These are phyloP conservation scores for Aureobasidium zeae DNA, from an alignment of 2,329 filamentous ascomycete species.

Conservation along the genomic window DNA sequence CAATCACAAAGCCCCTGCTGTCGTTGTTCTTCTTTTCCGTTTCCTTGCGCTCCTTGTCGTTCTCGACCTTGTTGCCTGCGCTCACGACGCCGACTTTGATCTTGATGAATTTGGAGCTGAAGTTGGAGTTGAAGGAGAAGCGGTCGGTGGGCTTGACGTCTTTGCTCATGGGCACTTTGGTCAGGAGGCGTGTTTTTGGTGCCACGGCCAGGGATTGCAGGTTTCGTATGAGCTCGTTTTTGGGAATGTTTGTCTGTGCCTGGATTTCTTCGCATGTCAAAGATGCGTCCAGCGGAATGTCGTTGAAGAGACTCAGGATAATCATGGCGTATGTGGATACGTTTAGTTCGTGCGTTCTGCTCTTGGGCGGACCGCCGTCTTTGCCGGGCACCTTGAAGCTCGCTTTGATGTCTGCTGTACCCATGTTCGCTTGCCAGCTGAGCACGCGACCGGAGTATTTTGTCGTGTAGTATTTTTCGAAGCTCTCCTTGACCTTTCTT, in stretches of 20 bases:
- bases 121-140: slow-evolving; percentile 75
- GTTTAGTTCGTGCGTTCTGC: slow-evolving; percentile 77
- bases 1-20: slow-evolving; percentile 59
- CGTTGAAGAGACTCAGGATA: slow-evolving; percentile 81
- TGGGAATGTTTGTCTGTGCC: slow-evolving; percentile 67
- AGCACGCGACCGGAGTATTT: slow-evolving; percentile 82
- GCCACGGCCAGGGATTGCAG: slow-evolving; percentile 74
- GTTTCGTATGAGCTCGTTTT: slow-evolving; percentile 63
- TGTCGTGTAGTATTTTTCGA: slow-evolving; percentile 78
- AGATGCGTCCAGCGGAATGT: slow-evolving; percentile 45
- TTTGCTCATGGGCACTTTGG: slow-evolving; percentile 72
- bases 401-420: slow-evolving; percentile 78
- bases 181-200: slow-evolving; percentile 70
- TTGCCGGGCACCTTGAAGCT: slow-evolving; percentile 65
- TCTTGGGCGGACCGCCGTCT: slow-evolving; percentile 54
- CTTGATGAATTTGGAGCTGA: slow-evolving; percentile 72
- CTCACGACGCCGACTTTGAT: slow-evolving; percentile 84
- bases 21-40: slow-evolving; percentile 71
- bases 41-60: slow-evolving; percentile 52
- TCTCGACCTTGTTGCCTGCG: slow-evolving; percentile 76
- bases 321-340: slow-evolving; percentile 91
- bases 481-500: slow-evolving; percentile 67
- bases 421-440: slow-evolving; percentile 70
- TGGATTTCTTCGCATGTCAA: slow-evolving; percentile 70
- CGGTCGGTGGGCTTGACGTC: slow-evolving; percentile 65